Base-by-base conservation (phyloP, 176 grass and related monocot genomes). In the Tuctoria greenei region DNA sequence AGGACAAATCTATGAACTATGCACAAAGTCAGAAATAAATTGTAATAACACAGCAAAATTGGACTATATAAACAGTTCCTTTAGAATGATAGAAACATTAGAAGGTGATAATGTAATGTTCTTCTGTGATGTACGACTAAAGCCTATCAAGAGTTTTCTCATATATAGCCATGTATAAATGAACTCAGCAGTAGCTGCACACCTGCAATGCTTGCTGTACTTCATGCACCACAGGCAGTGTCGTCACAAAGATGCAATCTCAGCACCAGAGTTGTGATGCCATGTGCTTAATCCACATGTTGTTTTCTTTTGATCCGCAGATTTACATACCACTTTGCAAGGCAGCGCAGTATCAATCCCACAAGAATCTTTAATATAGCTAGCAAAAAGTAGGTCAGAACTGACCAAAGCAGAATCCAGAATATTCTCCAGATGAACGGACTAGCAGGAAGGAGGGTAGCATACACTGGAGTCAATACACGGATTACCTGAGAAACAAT, bases 251-350 rank as follows among this genome's bases (percentile, higher is more conserved):
- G 20, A 67, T 73, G 68, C 18, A 47, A 62, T 23, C 42, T 31
- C 38, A 68, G 59, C 52, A 73, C 43, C 69, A 41, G 63, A 68
- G 56, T 69, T 13, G 13, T 11, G 4, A 70, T 16, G 28, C 15
- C 26, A 58, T 26, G 20, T 27, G 66, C 57, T 98, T 77, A 99
- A 78, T 99, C 95, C 60, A 75, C 85, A 69, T 99, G 95, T 65
- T 99, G 95, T 86, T 99, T 95, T 27, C 87, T 88, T 75, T 69
- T 81, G 41, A 90, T 73, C 28, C 89, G 84, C 18, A 88, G 84
- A 79, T 99, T 95, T 57, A 99, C 57, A 71, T 99, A 99, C 89
- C 95, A 99, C 58, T 73, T 86, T 24, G 95, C 91, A 27, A 99
- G 85, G 71, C 82, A 87, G 25, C 82, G 89, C 27, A 99, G 43